phyloP scores from a whole-genome alignment of 768 basidiomycete genomes.

The Porphyrellus cyaneotinctus region DNA sequence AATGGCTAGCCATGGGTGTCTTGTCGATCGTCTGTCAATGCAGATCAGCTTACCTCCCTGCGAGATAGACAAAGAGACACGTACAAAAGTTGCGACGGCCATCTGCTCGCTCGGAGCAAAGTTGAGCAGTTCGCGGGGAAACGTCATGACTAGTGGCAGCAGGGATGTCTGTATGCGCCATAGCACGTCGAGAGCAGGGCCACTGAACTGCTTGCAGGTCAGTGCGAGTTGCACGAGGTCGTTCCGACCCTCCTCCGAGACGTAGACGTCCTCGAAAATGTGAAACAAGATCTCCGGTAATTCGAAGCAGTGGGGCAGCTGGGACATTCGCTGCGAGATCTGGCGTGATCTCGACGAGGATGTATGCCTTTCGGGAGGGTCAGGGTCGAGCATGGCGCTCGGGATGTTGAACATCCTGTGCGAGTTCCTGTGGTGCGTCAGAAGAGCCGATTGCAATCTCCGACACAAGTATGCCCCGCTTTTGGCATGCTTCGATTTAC shows the following conservation, averaged over 20 bases:
- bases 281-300: constrained; percentile 16
- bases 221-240: constrained; percentile 16
- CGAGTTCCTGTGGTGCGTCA: background rate
- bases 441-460: background rate
- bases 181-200: constrained; percentile 19
- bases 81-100: constrained; percentile 16
- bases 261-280: constrained; percentile 17
- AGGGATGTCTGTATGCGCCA: constrained; percentile 21
- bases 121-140: constrained; percentile 16
- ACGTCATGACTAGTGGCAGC: constrained; percentile 13
- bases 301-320: constrained; percentile 12
- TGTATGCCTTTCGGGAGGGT: background rate
- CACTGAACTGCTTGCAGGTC: constrained; percentile 17
- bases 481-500: background rate
- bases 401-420: constrained; percentile 4
- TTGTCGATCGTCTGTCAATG: constrained; percentile 12
- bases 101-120: constrained; percentile 13
- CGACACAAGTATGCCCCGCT: constrained; percentile 1
- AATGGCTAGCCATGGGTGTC: constrained; percentile 11
- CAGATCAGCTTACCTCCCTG: background rate
- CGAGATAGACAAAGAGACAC: background rate
- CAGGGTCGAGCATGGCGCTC: background rate
- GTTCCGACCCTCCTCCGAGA: background rate
- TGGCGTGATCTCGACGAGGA: background rate
- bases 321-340: background rate